A percentile compares a stretch with the other conserved stretches of the same genome.
phyloP scores from a whole-genome alignment of 179 eudicot species.

The Corrigiola litoralis region DNA sequence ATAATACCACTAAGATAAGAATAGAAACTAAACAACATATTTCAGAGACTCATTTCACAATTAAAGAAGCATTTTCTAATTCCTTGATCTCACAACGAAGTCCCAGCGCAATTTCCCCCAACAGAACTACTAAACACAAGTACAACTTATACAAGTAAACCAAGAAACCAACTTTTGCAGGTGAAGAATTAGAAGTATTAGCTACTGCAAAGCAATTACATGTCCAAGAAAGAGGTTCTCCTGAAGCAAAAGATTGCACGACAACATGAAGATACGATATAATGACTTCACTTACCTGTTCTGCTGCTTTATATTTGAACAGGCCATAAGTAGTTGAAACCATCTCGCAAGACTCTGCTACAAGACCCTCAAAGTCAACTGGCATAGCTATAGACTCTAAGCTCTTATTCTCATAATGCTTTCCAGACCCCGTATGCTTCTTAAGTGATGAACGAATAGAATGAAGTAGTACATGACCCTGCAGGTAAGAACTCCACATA shows the following conservation, averaged over 20 bases:
- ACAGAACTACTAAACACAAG: not conserved
- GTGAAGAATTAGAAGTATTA: too few relatives aligned
- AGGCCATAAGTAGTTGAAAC: slow-evolving; percentile 76
- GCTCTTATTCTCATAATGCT: slow-evolving; percentile 33
- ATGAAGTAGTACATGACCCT: slow-evolving; percentile 92
- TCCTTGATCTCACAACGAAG: too few relatives aligned
- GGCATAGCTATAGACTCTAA: slow-evolving; percentile 31
- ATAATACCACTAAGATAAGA: too few relatives aligned
- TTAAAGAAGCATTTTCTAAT: too few relatives aligned
- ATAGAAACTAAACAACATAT: too few relatives aligned
- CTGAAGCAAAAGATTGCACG: not conserved
- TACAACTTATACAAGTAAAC: not conserved
- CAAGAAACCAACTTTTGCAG: too few relatives aligned
- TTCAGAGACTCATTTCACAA: too few relatives aligned
- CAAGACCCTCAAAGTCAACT: slow-evolving; percentile 55
- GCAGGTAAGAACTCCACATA: slow-evolving; percentile 17
- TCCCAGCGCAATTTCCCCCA: too few relatives aligned
- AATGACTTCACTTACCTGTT: slow-evolving; percentile 54
- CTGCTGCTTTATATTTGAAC: slow-evolving; percentile 86
- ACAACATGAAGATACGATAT: not conserved
- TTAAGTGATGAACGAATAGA: slow-evolving; percentile 55
- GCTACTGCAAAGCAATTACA: not conserved
- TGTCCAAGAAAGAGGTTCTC: not conserved
- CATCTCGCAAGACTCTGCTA: slow-evolving; percentile 73
- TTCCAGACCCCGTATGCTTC: slow-evolving; percentile 29